A percentile compares a stretch with the other conserved stretches of the same genome.
These are phyloP conservation scores for Corymbia calophylla DNA, from an alignment of 441 rosid species.

Conservation along the genomic window DNA sequence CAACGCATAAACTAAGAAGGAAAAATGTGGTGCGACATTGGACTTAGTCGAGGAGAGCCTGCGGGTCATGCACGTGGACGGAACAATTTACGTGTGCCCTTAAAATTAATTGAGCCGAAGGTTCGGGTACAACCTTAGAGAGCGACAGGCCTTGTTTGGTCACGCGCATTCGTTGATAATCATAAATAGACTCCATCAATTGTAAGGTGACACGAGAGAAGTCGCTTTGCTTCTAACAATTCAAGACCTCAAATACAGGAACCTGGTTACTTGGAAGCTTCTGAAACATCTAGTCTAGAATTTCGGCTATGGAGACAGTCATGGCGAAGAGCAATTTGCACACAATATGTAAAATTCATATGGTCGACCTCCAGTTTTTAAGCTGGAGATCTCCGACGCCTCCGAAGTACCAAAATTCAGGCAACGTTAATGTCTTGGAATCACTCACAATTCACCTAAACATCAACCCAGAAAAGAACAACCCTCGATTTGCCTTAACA, in stretches of 20 bases:
- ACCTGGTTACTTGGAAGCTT: rapidly evolving
- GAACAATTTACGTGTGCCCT: background rate
- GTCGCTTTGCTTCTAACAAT: background rate
- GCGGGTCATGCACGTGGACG: background rate
- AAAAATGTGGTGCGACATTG: background rate
- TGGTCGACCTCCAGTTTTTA: background rate
- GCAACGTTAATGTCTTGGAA: background rate
- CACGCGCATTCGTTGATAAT: background rate
- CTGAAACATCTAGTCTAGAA: background rate
- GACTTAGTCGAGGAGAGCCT: background rate
- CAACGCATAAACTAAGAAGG: background rate
- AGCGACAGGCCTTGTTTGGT: background rate
- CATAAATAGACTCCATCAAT: background rate
- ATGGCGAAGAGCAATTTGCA: background rate
- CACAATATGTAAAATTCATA: background rate
- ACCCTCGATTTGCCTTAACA: background rate
- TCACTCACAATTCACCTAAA: background rate
- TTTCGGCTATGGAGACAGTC: rapidly evolving
- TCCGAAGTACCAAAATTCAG: background rate
- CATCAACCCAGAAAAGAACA: background rate
- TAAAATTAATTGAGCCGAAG: background rate
- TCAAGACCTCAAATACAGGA: rapidly evolving
- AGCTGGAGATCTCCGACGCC: background rate
- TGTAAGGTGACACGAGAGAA: rapidly evolving
- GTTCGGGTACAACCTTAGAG: background rate